Percentiles rank a stretch among this genome's conserved stretches.
phyloP scores from a whole-genome alignment of 768 basidiomycete species.

The Sarcodon sp. region DNA sequence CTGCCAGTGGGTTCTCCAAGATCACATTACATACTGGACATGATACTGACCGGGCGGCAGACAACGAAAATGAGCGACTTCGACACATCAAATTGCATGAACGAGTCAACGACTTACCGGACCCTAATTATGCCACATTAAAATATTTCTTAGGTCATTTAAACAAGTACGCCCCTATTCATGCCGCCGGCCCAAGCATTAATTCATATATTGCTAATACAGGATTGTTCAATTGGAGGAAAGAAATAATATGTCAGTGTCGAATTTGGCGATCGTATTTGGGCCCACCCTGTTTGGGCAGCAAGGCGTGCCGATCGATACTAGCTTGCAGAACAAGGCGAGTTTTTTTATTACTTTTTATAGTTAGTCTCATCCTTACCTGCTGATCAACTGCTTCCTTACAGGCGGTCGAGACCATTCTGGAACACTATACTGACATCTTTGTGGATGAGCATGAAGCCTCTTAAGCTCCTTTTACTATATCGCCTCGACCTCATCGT shows the following conservation, averaged over 20 bases:
- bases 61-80: conserved; percentile 87
- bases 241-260: conserved; percentile 84
- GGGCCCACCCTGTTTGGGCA: conserved; percentile 94
- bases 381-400: not conserved
- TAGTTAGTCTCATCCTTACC: not conserved
- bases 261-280: conserved; percentile 93
- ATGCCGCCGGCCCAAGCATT: not conserved
- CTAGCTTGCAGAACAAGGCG: conserved; percentile 63
- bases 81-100: conserved; percentile 95
- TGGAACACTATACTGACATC: conserved; percentile 90
- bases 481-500: too few species aligned
- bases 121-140: conserved; percentile 96
- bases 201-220: not conserved
- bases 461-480: conserved; percentile 5
- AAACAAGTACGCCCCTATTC: conserved; percentile 46
- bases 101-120: conserved; percentile 93
- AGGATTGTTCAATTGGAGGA: conserved; percentile 68
- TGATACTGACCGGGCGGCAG: conserved; percentile 20
- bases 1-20: conserved; percentile 57
- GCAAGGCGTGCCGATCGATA: conserved; percentile 34
- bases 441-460: conserved; percentile 81
- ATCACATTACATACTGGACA: not conserved
- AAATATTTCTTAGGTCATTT: conserved; percentile 94
- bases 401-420: conserved; percentile 90
- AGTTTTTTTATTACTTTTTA: conserved; percentile 1